Conservation (phyloP, 306 rosid genomes). For the Cicer judaicum region DNA sequence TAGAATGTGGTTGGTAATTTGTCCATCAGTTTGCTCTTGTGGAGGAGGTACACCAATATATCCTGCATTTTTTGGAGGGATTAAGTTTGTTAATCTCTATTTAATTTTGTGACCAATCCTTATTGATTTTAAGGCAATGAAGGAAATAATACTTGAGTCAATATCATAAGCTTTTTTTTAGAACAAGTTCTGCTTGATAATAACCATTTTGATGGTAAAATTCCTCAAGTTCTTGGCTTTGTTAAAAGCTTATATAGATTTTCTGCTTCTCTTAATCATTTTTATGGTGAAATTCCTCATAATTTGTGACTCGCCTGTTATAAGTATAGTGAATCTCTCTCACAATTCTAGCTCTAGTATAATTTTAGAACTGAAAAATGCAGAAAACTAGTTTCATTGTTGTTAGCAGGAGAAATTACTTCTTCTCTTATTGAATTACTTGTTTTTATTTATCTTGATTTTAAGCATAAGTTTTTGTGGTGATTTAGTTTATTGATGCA, state of each 20-base stretch:
- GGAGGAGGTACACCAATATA: no score
- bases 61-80: no score
- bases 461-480: conserved; percentile 48
- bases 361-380: conserved; percentile 76
- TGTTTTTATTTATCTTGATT: conserved; percentile 89
- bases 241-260: conserved; percentile 87
- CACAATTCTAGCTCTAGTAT: conserved; percentile 81
- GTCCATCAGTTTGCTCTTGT: no score
- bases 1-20: no score
- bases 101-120: no score
- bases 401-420: conserved; percentile 78
- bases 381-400: conserved; percentile 80
- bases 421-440: conserved; percentile 79
- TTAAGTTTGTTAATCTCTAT: no score
- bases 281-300: conserved; percentile 79
- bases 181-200: no score
- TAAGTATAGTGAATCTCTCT: conserved; percentile 62
- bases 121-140: no score
- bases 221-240: neutral
- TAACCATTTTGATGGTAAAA: no score
- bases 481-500: no score
- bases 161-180: no score
- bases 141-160: conserved; percentile 50
- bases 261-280: conserved; percentile 83
- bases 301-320: conserved; percentile 70